phyloP scores from a whole-genome alignment of 2,329 filamentous ascomycete species.

The Bipolaris gigantea region DNA sequence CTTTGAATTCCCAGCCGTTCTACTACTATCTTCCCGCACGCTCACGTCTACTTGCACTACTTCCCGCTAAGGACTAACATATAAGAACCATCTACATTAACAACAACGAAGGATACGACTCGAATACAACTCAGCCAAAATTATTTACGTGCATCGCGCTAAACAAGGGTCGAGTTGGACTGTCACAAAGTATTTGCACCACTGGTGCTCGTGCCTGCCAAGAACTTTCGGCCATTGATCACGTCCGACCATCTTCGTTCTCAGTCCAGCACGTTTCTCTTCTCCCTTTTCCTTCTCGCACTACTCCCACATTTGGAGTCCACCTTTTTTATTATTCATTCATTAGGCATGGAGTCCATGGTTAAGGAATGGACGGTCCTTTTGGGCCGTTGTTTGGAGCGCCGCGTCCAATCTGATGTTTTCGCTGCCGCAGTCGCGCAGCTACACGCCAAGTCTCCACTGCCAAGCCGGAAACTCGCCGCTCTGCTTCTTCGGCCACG shows the following conservation, averaged over 20 bases:
- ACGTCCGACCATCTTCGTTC: slow-evolving; percentile 16
- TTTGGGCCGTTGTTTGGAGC: slow-evolving; percentile 41
- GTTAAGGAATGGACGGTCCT: slow-evolving; percentile 40
- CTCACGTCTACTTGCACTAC: too few relatives aligned
- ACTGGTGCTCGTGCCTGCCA: slow-evolving; percentile 6
- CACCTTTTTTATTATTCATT: not conserved
- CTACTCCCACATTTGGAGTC: not conserved
- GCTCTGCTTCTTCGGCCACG: slow-evolving; percentile 40
- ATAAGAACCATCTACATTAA: too few relatives aligned
- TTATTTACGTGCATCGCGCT: not conserved
- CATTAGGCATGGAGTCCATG: slow-evolving; percentile 35
- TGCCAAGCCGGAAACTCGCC: slow-evolving; percentile 42
- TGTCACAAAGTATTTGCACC: not conserved
- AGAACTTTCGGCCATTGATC: slow-evolving; percentile 9
- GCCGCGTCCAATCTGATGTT: slow-evolving; percentile 34
- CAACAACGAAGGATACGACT: too few relatives aligned
- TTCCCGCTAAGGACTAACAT: too few relatives aligned
- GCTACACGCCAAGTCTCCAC: slow-evolving; percentile 39
- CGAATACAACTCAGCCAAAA: too few relatives aligned
- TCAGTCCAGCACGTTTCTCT: slow-evolving; percentile 1
- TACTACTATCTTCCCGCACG: too few relatives aligned
- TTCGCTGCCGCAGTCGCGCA: slow-evolving; percentile 40
- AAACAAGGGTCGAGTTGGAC: not conserved
- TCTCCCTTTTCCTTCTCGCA: slow-evolving; percentile 2
- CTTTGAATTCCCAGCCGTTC: too few relatives aligned